A percentile compares a stretch with the other conserved stretches of the same genome.
These are phyloP conservation scores for Pleodorina starrii DNA, from an alignment of 139 green algal genomes.

Conservation along the genomic window DNA sequence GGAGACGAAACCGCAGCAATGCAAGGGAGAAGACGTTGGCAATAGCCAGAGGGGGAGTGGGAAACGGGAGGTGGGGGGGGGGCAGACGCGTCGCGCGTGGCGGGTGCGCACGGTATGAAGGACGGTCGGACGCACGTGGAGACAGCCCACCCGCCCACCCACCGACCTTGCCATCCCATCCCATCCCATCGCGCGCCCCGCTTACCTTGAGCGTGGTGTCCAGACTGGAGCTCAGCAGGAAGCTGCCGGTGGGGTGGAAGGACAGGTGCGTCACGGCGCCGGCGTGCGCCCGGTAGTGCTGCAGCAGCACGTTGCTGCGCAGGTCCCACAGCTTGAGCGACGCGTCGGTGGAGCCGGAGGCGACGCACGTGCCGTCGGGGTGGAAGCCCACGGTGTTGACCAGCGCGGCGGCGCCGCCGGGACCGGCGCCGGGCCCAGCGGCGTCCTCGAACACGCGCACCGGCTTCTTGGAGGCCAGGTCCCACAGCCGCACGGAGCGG, in stretches of 20 bases:
- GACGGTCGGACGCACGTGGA: too few relatives aligned
- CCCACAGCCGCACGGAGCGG: constrained; percentile 83
- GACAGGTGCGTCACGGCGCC: constrained; percentile 78
- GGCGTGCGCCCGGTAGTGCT: constrained; percentile 85
- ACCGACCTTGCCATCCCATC: too few relatives aligned
- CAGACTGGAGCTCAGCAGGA: constrained; percentile 83
- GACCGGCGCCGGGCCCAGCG: too few relatives aligned
- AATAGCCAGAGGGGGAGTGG: neutral
- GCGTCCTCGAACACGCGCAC: constrained; percentile 49
- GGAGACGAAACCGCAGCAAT: too few relatives aligned
- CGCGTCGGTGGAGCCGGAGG: constrained; percentile 73
- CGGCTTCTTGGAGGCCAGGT: constrained; percentile 75
- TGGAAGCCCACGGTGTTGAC: constrained; percentile 85
- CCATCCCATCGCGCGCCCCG: too few relatives aligned
- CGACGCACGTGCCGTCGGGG: constrained; percentile 90
- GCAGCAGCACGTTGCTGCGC: constrained; percentile 80
- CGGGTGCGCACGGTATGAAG: too few relatives aligned
- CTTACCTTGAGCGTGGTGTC: constrained; percentile 90
- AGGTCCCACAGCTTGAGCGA: constrained; percentile 85
- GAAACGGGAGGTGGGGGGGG: neutral
- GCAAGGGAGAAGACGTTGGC: too few relatives aligned
- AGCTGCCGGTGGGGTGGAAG: constrained; percentile 87
- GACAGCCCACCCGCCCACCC: too few relatives aligned
- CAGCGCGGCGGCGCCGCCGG: constrained; percentile 54
- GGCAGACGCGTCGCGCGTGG: neutral